Evolutionary conservation across 1,284 basidiomycete species (phyloP), one percentile per base, ranked within the genome.

Genomic region (Tilletia setariae): DNA sequence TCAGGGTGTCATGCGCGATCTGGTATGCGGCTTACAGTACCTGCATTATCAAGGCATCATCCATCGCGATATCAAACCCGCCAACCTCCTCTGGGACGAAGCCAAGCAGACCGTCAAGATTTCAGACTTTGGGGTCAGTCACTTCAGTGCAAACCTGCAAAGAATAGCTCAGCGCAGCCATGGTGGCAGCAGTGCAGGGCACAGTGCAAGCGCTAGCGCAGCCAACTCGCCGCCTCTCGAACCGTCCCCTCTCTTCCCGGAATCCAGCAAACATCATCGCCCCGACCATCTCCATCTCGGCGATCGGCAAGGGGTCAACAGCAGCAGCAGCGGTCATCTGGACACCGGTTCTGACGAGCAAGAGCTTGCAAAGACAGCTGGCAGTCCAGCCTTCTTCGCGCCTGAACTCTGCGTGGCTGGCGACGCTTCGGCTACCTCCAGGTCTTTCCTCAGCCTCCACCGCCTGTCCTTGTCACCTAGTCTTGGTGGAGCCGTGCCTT

Each of bases 11-110:
- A 90, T 94, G 79, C 89, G 95, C 68, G 95, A 98, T 83, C 91
- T 94, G 63, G 88, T 96, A 51, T 88, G 95, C 21, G 95, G 95
- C 30, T 87, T 98, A 59, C 93, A 96, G 81, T 98, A 97, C 82
- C 85, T 98, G 6, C 95, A 98, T 82, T 89, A 91, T 78, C 93
- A 98, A 81, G 95, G 95, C 44, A 97, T 99, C 83, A 98, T 98
- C 65, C 96, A 99, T 84, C 92, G 96, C 68, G 96, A 99, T 84
- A 98, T 98, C 86, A 98, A 98, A 83, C 96, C 96, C 13, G 93
- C 93, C 69, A 99, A 99, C 83, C 88, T 99, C 43, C 87, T 99
- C 19, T 93, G 91, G 89, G 91, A 91, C 19, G 86, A 87, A 43
- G 90, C 93, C 83, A 43, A 71, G 1, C 88, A 90, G 61, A 74